Evolutionary conservation across 2,329 filamentous ascomycete species (phyloP).

Genomic region (Ustulina deusta): DNA sequence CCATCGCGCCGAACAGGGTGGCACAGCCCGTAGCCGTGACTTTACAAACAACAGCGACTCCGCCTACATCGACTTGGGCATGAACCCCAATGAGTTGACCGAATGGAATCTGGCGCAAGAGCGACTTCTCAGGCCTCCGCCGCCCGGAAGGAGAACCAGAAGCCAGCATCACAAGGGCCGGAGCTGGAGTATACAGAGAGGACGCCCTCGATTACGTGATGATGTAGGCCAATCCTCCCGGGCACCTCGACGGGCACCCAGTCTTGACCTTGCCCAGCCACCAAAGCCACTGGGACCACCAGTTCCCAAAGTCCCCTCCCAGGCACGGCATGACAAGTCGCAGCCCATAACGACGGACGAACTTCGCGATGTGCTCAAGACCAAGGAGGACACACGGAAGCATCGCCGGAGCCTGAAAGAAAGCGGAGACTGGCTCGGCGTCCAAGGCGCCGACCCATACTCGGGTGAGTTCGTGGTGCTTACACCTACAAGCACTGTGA

Average conservation of each 20-base stretch:
- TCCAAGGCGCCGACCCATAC: constrained; percentile 68
- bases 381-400: constrained; percentile 52
- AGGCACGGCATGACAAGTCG: constrained; percentile 23
- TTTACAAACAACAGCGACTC: constrained; percentile 41
- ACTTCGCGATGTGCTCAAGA: constrained; percentile 40
- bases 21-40: constrained; percentile 56
- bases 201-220: constrained; percentile 36
- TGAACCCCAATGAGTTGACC: constrained; percentile 46
- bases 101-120: constrained; percentile 49
- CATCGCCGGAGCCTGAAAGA: constrained; percentile 62
- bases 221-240: constrained; percentile 28
- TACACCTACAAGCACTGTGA: constrained; percentile 60
- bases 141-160: neutral
- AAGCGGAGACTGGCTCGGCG: constrained; percentile 69
- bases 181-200: constrained; percentile 38
- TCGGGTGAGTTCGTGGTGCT: constrained; percentile 66
- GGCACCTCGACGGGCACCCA: constrained; percentile 8
- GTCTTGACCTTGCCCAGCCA: constrained; percentile 8
- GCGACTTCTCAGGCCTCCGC: constrained; percentile 1
- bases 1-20: constrained; percentile 62
- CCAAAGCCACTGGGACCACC: neutral
- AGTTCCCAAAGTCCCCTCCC: neutral
- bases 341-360: constrained; percentile 38
- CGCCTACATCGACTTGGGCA: constrained; percentile 41
- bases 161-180: constrained; percentile 29